Base-by-base conservation (phyloP, 495 filamentous ascomycete genomes). In the Penicillium silybi region DNA sequence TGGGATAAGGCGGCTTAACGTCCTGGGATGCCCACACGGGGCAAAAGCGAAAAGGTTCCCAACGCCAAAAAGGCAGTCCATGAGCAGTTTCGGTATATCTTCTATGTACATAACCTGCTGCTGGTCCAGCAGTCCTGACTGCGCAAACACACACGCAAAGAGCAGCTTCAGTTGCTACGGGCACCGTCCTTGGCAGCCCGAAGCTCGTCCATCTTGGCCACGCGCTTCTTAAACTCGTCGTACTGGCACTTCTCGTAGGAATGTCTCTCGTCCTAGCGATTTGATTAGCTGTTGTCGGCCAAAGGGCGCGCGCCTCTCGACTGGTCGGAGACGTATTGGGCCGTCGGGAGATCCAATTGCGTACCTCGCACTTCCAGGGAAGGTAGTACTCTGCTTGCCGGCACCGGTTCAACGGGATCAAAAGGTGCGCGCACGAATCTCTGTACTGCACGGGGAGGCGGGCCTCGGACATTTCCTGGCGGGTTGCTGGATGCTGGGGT, bases 211-310 rank as follows among this genome's bases (percentile, higher is more conserved):
- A 98, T 98, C 84, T 95, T 97, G 51, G 88, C 88, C 50, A 98
- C 93, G 27, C 93, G 86, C 80, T 90, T 91, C 85, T 95, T 96
- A 80, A 98, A 98, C 67, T 96, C 93, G 37, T 85, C 86, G 76
- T 98, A 98, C 63, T 98, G 93, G 84, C 93, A 98, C 70, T 97
- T 97, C 66, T 98, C 93, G 76, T 98, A 98, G 63, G 81, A 85
- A 72, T 98, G 93, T 78, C 93, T 80, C 79, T 98, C 93, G 65
- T 88, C 81, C 93, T 97, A 34, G 7, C 13, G n/a, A 18, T 39
- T 19, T 0, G 5, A 39, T 39, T 39, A 39, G 37, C 37, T 39
- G n/a, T 0, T 16, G 16, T 39, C 16, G 6, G n/a, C 18, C 18
- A 44, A 23, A 23, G 27, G 29, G 40, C 27, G 18, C 27, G 18